These are phyloP conservation scores for Eimeria brunetti DNA, from an alignment of 169 alveolate species.

Conservation along the genomic window DNA sequence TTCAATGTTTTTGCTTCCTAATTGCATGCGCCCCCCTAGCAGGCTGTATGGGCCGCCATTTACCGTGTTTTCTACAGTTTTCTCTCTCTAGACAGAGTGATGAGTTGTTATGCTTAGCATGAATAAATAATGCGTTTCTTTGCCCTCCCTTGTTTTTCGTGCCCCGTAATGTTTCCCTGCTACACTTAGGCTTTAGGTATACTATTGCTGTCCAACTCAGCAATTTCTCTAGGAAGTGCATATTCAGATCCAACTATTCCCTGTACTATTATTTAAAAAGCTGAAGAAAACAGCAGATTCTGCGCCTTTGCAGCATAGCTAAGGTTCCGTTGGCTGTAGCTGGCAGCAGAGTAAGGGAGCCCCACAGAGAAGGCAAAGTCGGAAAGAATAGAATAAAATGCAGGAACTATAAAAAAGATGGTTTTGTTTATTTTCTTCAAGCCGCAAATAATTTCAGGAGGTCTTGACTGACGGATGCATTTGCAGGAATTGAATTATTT, in stretches of 20 bases:
- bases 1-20: not conserved
- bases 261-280: not conserved
- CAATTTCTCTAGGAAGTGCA: no score
- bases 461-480: not conserved
- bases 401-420: not conserved
- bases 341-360: no score
- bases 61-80: not conserved
- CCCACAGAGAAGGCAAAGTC: not conserved
- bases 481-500: not conserved
- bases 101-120: no score
- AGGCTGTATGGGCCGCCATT: not conserved
- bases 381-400: not conserved
- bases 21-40: not conserved
- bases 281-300: no score
- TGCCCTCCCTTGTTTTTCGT: no score
- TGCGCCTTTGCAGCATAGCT: no score
- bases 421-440: not conserved
- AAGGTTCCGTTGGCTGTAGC: no score
- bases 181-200: no score
- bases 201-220: no score
- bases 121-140: no score
- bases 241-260: not conserved
- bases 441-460: conserved; percentile 16
- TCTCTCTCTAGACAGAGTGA: no score
- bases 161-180: no score